Evolutionary conservation across 306 rosid species (phyloP), one percentile per base, ranked within the genome.

Genomic region (Rosa multiflora): DNA sequence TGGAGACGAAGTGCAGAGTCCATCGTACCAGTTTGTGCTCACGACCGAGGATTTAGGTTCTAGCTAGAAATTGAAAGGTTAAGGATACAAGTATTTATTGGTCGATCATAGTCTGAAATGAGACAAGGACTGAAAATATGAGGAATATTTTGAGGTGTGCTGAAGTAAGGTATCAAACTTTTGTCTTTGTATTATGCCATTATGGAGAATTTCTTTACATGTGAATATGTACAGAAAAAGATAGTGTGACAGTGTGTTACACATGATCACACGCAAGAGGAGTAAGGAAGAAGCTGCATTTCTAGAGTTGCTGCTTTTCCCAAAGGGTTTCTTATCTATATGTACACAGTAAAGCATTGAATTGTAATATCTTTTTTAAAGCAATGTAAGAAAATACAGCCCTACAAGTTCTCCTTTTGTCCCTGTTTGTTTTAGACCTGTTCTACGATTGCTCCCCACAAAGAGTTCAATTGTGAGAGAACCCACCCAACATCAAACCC

Each of bases 1-100:
- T 70, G 83, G 37, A 48, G 67, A 47, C 67, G 17, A 58, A 81
- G 13, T 37, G 73, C 17, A 37, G 55, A 70, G 62, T 81, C 73
- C 84, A 59, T 70, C 44, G 53, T 52, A 20, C 18, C 11, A 10
- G 11, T 59, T 59, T 75, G 43, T 59, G 70, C 69, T 23, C 23
- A 18, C 5, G 23, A 32, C 42, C 15, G 26, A 26, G 46, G 61
- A 32, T 29, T 70, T 47, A 47, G 29, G 37, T 32, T 32, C 37
- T 2, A 32, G 37, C 37, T 32, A 32, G 37, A 32, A 32, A 32
- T 32, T 32, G 37, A 32, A 32, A 2, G 37, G 37, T 32, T 32
- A 32, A 32, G 37, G 37, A 18, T 32, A 15, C 72, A 15, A 8
- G 47, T 63, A 53, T 39, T 52, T 73, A 20, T 52, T 10, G 29